Base-by-base conservation (phyloP, 345 rosid species). In the Bretschneidera sinensis region DNA sequence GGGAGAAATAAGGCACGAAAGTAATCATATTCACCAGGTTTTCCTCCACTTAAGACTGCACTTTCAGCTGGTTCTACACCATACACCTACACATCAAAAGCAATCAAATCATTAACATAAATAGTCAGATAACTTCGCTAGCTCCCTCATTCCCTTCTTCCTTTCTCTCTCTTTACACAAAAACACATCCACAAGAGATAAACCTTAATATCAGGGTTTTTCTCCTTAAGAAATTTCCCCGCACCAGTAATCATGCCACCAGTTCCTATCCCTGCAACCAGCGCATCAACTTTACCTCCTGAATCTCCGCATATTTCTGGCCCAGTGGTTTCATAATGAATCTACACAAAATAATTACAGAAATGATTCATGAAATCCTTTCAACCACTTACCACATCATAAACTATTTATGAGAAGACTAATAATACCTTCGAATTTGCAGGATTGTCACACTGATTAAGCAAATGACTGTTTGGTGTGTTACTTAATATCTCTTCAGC, bases 231-330 rank as follows among this genome's bases (percentile, higher is more conserved):
- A 55, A 74, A 76, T 17, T 61, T 77, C 21, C 91, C 91, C 21
- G 74, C 60, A 15, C 88, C 91, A 1, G 80, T 71, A 49, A 81
- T 53, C 0, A 86, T 84, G 23, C 95, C 95, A 28, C 88, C 88
- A 28, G 88, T 87, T 10, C 95, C 90, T 57, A 82, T 70, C 49
- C 84, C 88, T 0, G 81, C 59, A 0, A 87, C 78, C 57, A 85
- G 60, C 11, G 59, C 73, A 67, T 85, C 85, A 57, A 83, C 80
- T 71, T 81, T 61, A 47, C 81, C 91, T 31, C 59, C 81, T 0
- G 85, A 75, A 65, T 71, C 89, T 50, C 59, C 76, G 89, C 94
- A 86, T 69, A 84, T 82, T 77, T 86, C 94, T 20, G 87, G 89
- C 21, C 89, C 87, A 16, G 84, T 80, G 48, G 89, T 85, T 66